Conservation (phyloP, 2,329 filamentous ascomycete genomes). For the Diaporthe sp. region DNA sequence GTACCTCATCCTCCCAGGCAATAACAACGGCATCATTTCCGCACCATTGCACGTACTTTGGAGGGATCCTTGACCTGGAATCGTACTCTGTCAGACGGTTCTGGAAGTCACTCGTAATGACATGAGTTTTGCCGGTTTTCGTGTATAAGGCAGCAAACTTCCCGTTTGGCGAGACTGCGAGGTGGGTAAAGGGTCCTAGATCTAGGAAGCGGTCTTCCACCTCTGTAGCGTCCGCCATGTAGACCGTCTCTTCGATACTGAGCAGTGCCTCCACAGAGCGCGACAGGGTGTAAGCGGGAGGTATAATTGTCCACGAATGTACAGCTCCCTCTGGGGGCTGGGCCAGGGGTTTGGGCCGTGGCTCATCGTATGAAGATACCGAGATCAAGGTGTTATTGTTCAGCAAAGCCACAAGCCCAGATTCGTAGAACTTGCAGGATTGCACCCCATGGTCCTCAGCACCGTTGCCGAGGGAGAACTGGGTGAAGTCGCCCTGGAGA, state of each 20-base stretch:
- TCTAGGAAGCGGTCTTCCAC: conserved; percentile 92
- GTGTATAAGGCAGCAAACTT: conserved; percentile 91
- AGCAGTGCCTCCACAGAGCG: conserved; percentile 92
- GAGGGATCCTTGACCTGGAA: conserved; percentile 84
- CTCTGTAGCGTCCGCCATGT: conserved; percentile 87
- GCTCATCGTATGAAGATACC: conserved; percentile 91
- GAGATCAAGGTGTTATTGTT: conserved; percentile 88
- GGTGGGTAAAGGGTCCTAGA: conserved; percentile 91
- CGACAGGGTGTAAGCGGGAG: conserved; percentile 88
- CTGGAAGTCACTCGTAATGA: conserved; percentile 96
- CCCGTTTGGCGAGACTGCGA: conserved; percentile 91
- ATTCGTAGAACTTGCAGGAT: conserved; percentile 91
- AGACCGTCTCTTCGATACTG: conserved; percentile 85
- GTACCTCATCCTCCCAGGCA: conserved; percentile 98
- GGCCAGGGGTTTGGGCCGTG: conserved; percentile 85
- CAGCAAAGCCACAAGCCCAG: conserved; percentile 92
- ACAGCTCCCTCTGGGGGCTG: conserved; percentile 81
- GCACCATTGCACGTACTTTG: conserved; percentile 94
- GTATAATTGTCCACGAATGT: conserved; percentile 88
- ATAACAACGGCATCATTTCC: conserved; percentile 93
- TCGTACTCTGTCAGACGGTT: conserved; percentile 92
- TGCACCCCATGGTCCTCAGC: conserved; percentile 89
- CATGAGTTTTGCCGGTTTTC: conserved; percentile 84
- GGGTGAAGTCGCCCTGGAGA: conserved; percentile 93
- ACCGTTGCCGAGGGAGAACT: conserved; percentile 91